Conservation (phyloP, 1,139 yeast species). For the Debaryomyces sp. region DNA sequence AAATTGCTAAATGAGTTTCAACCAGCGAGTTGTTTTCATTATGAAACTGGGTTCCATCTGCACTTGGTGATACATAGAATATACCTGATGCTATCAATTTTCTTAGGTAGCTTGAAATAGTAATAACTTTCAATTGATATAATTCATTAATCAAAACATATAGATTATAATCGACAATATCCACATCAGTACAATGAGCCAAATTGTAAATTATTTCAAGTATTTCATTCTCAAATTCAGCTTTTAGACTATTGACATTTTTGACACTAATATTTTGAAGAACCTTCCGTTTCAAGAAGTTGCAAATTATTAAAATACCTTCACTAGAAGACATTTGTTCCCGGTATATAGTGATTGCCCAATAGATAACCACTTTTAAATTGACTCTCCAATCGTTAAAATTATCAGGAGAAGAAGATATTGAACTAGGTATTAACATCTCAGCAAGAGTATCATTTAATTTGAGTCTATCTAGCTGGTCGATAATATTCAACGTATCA, state of each 20-base stretch:
- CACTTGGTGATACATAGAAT: slow-evolving; percentile 51
- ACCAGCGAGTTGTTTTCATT: slow-evolving; percentile 27
- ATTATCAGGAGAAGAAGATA: slow-evolving; percentile 4
- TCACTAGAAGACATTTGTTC: slow-evolving; percentile 31
- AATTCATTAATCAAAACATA: slow-evolving; percentile 59
- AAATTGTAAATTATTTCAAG: slow-evolving; percentile 53
- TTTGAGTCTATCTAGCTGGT: slow-evolving; percentile 35
- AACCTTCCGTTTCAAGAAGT: slow-evolving; percentile 39
- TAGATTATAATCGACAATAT: slow-evolving; percentile 35
- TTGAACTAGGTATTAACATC: slow-evolving; percentile 28
- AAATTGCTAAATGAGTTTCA: slow-evolving; percentile 49
- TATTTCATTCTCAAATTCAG: slow-evolving; percentile 51
- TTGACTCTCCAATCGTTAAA: slow-evolving; percentile 42
- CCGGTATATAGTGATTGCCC: slow-evolving; percentile 53
- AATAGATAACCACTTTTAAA: slow-evolving; percentile 42
- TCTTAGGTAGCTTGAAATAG: slow-evolving; percentile 71
- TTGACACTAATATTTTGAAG: slow-evolving; percentile 26
- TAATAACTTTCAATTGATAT: slow-evolving; percentile 51
- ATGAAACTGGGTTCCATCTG: slow-evolving; percentile 1
- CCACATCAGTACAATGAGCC: slow-evolving; percentile 32
- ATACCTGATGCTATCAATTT: slow-evolving; percentile 83
- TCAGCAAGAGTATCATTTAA: slow-evolving; percentile 34
- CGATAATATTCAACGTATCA: slow-evolving; percentile 36
- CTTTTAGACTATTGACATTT: slow-evolving; percentile 29
- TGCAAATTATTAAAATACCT: slow-evolving; percentile 39